Evolutionary conservation across 2,329 filamentous ascomycete genomes (phyloP), one percentile per base, ranked within the genome.

Genomic region (Scedosporium apiospermum): DNA sequence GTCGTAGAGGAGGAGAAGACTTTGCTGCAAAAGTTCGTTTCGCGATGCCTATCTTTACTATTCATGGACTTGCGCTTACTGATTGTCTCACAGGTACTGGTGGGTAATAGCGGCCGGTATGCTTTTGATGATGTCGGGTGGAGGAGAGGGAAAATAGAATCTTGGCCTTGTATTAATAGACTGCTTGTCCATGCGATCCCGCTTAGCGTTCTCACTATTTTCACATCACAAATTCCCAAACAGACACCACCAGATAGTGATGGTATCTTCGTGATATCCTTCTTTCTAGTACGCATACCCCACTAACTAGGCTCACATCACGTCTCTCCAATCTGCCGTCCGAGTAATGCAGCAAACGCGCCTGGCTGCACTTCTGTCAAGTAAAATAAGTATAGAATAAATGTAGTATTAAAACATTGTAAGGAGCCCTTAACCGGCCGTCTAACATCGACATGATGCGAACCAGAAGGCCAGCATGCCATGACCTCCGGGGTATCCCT

Each of bases 11-110:
- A 80, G 69, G 84, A 88, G 75, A 89, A 88, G 80, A 79, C 82
- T 1, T 79, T 89, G 65, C 71, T 89, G 63, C 86, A 88, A 73
- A 88, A 87, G 86, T 88, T 77, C 68, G 81, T 78, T 21, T 21
- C 30, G 14, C 7, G 23, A 38, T 58, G 2, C 41, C 2, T 51
- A 9, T 42, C 12, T 5, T 55, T 57, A 34, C 59, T 34, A 7
- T 14, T 3, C 27, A 4, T 7, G 18, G 58, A 3, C 21, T 58
- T 61, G 6, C 63, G 44, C 14, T 30, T 44, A n/a, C 16, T 34
- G 12, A 63, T 38, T 53, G 12, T 42, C 16, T 57, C 62, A 60
- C 66, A 87, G 84, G 72, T 88, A 88, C 71, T 89, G 86, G 86
- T 88, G 85, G 85, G 71, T 85, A 67, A 73, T 86, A 72, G 80